Evolutionary conservation across 768 basidiomycete genomes (phyloP).

Genomic region (Boletus insuetus): DNA sequence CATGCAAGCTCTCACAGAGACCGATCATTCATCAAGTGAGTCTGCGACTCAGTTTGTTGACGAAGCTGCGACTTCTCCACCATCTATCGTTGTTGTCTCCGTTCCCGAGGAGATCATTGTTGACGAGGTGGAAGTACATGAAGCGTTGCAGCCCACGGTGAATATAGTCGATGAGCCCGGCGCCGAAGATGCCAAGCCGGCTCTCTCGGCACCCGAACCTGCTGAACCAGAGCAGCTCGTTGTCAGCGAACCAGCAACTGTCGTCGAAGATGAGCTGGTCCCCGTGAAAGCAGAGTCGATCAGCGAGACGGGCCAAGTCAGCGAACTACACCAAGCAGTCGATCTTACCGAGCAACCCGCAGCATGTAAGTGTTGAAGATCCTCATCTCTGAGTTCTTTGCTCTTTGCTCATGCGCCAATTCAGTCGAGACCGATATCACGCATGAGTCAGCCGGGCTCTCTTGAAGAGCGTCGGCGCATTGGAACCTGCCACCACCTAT

Average conservation of each 20-base stretch:
- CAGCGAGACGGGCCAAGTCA: neutral
- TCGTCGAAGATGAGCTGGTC: neutral
- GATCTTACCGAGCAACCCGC: neutral
- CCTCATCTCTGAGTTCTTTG: neutral
- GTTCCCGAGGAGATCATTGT: neutral
- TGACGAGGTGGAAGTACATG: neutral
- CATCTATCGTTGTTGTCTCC: neutral
- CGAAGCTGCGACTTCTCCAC: neutral
- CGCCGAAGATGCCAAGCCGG: neutral
- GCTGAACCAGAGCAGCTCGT: neutral
- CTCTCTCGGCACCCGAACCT: neutral
- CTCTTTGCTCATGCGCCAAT: neutral
- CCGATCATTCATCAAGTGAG: neutral
- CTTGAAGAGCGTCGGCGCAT: neutral
- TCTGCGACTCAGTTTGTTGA: slow-evolving; percentile 8
- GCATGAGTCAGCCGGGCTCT: neutral
- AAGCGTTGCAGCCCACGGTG: neutral
- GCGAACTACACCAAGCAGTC: neutral
- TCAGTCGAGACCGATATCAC: neutral
- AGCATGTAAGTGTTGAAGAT: slow-evolving; percentile 12
- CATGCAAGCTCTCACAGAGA: slow-evolving; percentile 2
- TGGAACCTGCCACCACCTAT: too few relatives aligned
- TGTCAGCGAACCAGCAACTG: neutral
- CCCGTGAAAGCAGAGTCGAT: neutral
- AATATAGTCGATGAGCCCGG: neutral